A percentile compares a stretch with the other conserved stretches of the same genome.
Conservation (phyloP, 2,329 filamentous ascomycete species). For the Pseudogymnoascus sp. region DNA sequence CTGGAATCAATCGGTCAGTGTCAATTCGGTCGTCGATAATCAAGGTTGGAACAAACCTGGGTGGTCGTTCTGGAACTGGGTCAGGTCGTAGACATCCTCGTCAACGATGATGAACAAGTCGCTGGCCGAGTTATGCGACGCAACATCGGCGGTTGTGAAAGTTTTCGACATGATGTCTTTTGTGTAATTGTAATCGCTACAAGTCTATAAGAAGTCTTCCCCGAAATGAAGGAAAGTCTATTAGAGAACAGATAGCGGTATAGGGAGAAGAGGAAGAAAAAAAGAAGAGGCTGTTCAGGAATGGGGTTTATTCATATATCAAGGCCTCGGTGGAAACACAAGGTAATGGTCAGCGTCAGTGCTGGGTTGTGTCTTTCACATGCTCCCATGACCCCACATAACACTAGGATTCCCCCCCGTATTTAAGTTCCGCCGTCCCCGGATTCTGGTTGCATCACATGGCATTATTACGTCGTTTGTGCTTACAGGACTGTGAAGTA, state of each 20-base stretch:
- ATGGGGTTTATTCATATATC: slow-evolving; percentile 10
- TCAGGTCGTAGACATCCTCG: slow-evolving; percentile 91
- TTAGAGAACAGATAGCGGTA: neutral
- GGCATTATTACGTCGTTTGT: slow-evolving; percentile 1
- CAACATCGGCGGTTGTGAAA: slow-evolving; percentile 77
- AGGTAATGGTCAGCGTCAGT: neutral
- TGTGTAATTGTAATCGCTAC: neutral
- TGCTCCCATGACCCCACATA: slow-evolving; percentile 6
- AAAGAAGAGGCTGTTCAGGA: neutral
- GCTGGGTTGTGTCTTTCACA: neutral
- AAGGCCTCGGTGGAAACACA: neutral
- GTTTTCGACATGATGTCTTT: slow-evolving; percentile 68
- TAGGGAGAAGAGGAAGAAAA: neutral
- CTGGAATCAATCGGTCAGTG: slow-evolving; percentile 15
- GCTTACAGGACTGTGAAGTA: neutral
- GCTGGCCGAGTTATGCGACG: slow-evolving; percentile 81
- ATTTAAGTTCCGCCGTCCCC: slow-evolving; percentile 6
- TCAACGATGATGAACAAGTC: slow-evolving; percentile 87
- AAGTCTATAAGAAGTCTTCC: neutral
- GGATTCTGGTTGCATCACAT: slow-evolving; percentile 10
- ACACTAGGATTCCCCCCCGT: neutral
- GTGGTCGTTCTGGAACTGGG: slow-evolving; percentile 78
- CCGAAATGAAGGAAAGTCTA: neutral
- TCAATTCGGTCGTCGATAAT: neutral
- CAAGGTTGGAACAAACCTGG: slow-evolving; percentile 51